A percentile compares a stretch with the other conserved stretches of the same genome.
These are phyloP conservation scores for Thamnidium elegans DNA, from an alignment of 192 early-diverging fungal genomes.

Conservation along the genomic window DNA sequence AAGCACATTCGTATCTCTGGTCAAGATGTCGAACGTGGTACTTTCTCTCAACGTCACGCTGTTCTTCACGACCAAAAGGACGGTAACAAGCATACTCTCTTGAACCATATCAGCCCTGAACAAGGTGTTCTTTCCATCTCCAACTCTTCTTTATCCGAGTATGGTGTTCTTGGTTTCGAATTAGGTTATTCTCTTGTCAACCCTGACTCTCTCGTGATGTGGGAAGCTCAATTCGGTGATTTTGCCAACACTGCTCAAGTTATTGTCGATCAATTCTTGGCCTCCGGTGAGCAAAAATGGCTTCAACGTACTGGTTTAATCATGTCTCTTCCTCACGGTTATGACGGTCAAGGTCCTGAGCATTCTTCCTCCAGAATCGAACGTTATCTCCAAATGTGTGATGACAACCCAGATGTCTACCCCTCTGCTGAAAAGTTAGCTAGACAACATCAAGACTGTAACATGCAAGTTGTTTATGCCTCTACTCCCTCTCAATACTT, in stretches of 20 bases:
- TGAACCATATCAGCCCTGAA: conserved; percentile 84
- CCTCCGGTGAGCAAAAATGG: conserved; percentile 97
- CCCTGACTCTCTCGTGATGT: conserved; percentile 91
- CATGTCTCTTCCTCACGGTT: conserved; percentile 94
- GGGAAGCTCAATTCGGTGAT: conserved; percentile 99
- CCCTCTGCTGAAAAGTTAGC: conserved; percentile 75
- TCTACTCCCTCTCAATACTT: conserved; percentile 99
- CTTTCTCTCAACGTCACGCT: conserved; percentile 98
- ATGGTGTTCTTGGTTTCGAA: conserved; percentile 94
- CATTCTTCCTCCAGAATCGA: conserved; percentile 95
- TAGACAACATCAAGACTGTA: conserved; percentile 97
- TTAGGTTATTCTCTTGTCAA: conserved; percentile 94
- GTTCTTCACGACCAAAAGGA: conserved; percentile 93
- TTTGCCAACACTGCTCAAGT: conserved; percentile 96
- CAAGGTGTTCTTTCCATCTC: conserved; percentile 86
- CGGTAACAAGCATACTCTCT: conserved; percentile 76
- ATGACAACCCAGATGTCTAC: conserved; percentile 89
- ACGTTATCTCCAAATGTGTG: conserved; percentile 92
- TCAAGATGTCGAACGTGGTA: conserved; percentile 98
- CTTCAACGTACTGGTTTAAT: conserved; percentile 93
- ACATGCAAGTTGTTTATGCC: conserved; percentile 96
- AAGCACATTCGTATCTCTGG: conserved; percentile 92
- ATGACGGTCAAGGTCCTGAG: conserved; percentile 98
- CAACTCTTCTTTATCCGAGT: conserved; percentile 97
- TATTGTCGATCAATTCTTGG: conserved; percentile 98